phyloP scores from a whole-genome alignment of 495 filamentous ascomycete genomes.

The Tuber borchii region DNA sequence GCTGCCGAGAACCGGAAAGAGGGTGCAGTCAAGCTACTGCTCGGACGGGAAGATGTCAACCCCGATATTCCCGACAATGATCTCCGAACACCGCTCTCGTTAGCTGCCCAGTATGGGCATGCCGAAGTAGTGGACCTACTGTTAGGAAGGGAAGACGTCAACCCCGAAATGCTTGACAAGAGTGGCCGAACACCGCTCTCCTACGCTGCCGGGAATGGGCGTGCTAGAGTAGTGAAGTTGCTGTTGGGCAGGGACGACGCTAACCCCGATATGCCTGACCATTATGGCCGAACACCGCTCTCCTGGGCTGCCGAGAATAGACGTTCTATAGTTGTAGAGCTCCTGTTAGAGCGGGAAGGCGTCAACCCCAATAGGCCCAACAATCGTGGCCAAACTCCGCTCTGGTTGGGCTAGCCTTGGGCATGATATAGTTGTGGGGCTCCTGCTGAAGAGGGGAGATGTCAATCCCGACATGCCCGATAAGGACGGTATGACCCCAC shows the following conservation, averaged over 20 bases:
- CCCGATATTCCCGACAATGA: not conserved
- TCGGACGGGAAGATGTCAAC: not conserved
- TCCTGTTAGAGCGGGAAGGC: not conserved
- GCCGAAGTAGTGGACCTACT: not conserved
- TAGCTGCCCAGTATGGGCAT: not conserved
- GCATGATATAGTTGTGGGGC: too few species aligned
- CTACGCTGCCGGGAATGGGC: not conserved
- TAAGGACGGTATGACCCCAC: too few species aligned
- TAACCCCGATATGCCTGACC: not conserved
- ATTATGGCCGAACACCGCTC: not conserved
- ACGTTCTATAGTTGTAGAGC: not conserved
- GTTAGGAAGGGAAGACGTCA: not conserved
- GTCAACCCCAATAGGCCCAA: not conserved
- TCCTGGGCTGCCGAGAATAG: not conserved
- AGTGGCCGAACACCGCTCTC: not conserved
- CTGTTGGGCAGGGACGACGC: not conserved
- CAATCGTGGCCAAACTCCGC: not conserved
- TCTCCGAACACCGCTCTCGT: not conserved
- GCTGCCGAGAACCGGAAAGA: not conserved
- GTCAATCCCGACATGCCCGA: too few species aligned
- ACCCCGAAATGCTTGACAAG: not conserved
- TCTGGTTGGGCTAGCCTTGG: not conserved
- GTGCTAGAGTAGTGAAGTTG: not conserved
- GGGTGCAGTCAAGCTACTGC: not conserved
- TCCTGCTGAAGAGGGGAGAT: too few species aligned